These are phyloP conservation scores for Cryphonectria japonica DNA, from an alignment of 2,329 filamentous ascomycete genomes.

Conservation along the genomic window DNA sequence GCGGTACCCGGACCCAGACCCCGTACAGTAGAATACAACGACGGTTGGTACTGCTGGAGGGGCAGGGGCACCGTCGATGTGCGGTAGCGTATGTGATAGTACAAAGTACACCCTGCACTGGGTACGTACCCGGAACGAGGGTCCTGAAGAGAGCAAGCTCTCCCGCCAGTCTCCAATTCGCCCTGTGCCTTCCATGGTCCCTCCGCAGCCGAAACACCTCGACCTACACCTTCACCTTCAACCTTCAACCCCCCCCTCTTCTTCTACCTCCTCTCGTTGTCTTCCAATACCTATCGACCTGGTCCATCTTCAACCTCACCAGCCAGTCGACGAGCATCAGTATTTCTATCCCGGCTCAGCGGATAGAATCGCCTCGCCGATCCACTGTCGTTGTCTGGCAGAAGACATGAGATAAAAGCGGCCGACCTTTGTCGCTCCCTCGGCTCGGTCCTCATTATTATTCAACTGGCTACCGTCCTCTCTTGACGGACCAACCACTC, in stretches of 20 bases:
- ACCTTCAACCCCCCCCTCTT: neutral
- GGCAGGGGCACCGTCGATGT: neutral
- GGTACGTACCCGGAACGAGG: conserved; percentile 6
- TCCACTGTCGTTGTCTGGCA: neutral
- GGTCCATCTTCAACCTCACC: neutral
- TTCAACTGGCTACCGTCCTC: neutral
- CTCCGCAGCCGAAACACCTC: conserved; percentile 3
- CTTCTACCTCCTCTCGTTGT: neutral
- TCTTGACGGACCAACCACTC: neutral
- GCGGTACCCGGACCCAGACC: conserved; percentile 1
- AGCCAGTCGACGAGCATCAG: neutral
- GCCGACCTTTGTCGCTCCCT: conserved; percentile 5
- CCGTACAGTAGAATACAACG: neutral
- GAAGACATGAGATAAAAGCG: conserved; percentile 9
- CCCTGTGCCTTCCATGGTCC: conserved; percentile 7
- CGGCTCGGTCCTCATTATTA: neutral
- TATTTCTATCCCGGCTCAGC: neutral
- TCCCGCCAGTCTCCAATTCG: conserved; percentile 21
- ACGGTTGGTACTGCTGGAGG: neutral
- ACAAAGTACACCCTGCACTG: neutral
- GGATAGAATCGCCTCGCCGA: neutral
- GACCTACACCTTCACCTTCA: conserved; percentile 3
- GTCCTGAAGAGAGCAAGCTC: conserved; percentile 10
- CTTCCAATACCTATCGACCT: neutral
- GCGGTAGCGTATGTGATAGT: neutral